Evolutionary conservation across 176 grass and related monocot genomes (phyloP).

Genomic region (Urochloa ruziziensis): DNA sequence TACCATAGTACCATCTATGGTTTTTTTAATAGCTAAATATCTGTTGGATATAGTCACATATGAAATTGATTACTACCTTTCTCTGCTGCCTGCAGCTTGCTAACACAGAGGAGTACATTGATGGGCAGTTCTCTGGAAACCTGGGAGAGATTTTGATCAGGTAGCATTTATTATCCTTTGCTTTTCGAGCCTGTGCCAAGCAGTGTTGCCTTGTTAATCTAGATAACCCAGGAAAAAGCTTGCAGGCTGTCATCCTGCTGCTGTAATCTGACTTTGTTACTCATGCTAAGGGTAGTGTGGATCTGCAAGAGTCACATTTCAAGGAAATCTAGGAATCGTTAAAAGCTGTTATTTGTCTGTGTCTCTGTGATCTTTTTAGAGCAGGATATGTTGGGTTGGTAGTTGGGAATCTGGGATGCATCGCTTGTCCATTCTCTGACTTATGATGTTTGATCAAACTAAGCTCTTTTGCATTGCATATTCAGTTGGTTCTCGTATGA

Average conservation of each 20-base stretch:
- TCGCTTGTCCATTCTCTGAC: not conserved
- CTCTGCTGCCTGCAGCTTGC: conserved; percentile 52
- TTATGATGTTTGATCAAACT: not conserved
- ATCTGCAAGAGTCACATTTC: not conserved
- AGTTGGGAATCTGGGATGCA: not conserved
- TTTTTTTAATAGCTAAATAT: not conserved
- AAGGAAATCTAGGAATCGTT: not conserved
- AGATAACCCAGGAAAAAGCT: not conserved
- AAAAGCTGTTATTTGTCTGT: not conserved
- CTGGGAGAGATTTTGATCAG: conserved; percentile 88
- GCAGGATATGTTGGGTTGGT: not conserved
- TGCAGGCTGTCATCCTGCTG: not conserved
- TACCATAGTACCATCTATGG: not conserved
- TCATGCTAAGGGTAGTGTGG: not conserved
- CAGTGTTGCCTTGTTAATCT: not conserved
- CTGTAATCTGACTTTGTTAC: not conserved
- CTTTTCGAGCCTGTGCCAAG: not conserved
- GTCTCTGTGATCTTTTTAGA: not conserved
- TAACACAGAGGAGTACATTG: conserved; percentile 86
- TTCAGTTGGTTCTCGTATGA: not conserved
- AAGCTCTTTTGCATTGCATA: not conserved
- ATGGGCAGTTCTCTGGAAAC: conserved; percentile 84
- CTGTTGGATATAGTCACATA: not conserved
- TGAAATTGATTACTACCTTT: not conserved
- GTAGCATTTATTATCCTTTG: conserved; percentile 17